Evolutionary conservation across 768 basidiomycete species (phyloP).

Genomic region (Gautieria morchelliformis): DNA sequence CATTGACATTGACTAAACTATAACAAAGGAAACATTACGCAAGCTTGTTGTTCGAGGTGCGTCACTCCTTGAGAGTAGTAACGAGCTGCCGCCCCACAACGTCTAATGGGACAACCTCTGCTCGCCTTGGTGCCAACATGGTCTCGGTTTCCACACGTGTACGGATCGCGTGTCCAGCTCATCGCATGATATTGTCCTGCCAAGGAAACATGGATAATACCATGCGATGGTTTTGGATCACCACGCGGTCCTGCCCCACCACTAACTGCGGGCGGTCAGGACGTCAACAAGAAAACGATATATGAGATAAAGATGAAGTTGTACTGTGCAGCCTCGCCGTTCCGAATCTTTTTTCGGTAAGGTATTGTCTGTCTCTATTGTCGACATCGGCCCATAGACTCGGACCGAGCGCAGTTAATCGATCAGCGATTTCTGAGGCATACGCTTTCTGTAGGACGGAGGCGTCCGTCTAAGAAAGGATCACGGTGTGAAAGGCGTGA

Average conservation of each 20-base stretch:
- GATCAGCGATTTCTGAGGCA: constrained; percentile 68
- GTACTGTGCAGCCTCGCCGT: constrained; percentile 95
- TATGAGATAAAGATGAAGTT: constrained; percentile 69
- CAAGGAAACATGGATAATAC: too few relatives aligned
- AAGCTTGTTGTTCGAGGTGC: constrained; percentile 46
- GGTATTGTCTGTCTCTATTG: constrained; percentile 81
- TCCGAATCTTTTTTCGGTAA: constrained; percentile 95
- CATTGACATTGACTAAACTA: too few relatives aligned
- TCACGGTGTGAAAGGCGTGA: neutral
- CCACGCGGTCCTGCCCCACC: constrained; percentile 89
- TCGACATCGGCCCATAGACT: constrained; percentile 91
- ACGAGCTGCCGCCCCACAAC: constrained; percentile 62
- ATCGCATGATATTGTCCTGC: too few relatives aligned
- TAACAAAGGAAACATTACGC: constrained; percentile 11
- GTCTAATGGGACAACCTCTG: constrained; percentile 65
- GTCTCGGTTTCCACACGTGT: constrained; percentile 94
- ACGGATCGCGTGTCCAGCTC: constrained; percentile 82
- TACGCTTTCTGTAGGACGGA: constrained; percentile 68
- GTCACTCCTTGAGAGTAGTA: constrained; percentile 51
- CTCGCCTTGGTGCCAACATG: constrained; percentile 80
- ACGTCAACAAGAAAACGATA: neutral
- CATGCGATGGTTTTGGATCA: too few relatives aligned
- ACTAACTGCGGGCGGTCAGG: constrained; percentile 36
- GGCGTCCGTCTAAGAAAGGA: neutral
- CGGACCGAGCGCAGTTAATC: constrained; percentile 55